phyloP scores from a whole-genome alignment of 768 basidiomycete genomes.

The Pisolithus tinctorius region DNA sequence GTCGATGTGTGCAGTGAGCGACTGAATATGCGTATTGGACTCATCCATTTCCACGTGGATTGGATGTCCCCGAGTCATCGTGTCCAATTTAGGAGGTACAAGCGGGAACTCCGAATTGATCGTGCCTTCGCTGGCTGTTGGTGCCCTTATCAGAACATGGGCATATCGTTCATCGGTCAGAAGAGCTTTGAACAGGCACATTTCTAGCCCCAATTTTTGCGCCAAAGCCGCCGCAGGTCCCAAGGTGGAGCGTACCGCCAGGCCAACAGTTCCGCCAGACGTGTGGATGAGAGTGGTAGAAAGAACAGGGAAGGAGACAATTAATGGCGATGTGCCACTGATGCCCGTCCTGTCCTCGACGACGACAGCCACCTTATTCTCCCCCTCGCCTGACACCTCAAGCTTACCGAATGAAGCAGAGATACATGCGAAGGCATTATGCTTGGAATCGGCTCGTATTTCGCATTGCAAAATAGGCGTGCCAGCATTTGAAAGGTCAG shows the following conservation, averaged over 20 bases:
- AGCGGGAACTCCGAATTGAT: constrained; percentile 4
- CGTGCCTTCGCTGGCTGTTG: constrained; percentile 2
- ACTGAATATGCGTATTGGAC: constrained; percentile 9
- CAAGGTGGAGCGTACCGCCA: constrained; percentile 14
- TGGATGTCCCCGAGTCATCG: constrained; percentile 10
- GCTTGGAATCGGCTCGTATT: constrained; percentile 7
- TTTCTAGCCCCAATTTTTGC: background rate
- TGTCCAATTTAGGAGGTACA: background rate
- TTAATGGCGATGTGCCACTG: constrained; percentile 10
- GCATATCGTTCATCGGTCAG: constrained; percentile 13
- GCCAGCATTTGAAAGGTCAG: constrained; percentile 13
- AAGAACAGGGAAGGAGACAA: constrained; percentile 18
- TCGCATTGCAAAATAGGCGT: constrained; percentile 23
- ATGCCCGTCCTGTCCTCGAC: constrained; percentile 13
- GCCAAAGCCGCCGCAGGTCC: background rate
- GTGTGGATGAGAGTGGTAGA: constrained; percentile 14
- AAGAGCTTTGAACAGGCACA: constrained; percentile 13
- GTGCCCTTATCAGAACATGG: constrained; percentile 19
- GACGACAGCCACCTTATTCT: constrained; percentile 14
- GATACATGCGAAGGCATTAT: constrained; percentile 17
- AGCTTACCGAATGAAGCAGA: constrained; percentile 17
- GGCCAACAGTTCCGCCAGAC: constrained; percentile 8
- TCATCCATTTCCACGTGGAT: constrained; percentile 12
- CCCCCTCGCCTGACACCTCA: constrained; percentile 9
- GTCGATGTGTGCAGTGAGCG: constrained; percentile 15